Base-by-base conservation (phyloP, 164 flowering plant species). In the Chimonanthus salicifolius region DNA sequence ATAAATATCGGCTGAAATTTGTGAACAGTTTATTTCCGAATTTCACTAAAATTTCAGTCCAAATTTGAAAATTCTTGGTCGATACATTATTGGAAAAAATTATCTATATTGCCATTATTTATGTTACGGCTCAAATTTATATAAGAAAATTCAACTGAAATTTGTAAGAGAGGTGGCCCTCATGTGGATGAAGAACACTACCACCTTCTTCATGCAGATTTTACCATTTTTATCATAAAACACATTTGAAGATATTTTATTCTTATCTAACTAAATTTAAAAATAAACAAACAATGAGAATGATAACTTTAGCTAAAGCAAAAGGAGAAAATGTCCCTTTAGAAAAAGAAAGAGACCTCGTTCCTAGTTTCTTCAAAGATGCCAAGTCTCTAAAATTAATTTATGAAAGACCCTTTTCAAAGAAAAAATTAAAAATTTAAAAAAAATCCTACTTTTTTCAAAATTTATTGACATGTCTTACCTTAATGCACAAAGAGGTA, bases 141-240 rank as follows among this genome's bases (percentile, higher is more conserved):
- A 74, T 74, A 69, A 44, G 77, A 73, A 75, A 70, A 81, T 62
- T 75, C 71, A 75, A 66, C 75, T 60, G 69, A 49, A 49, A 74
- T 77, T 67, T 33, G 33, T 1, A 33, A 33, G 1, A 33, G 33
- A 33, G 33, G 2, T 33, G 43, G 73, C 51, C 60, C 3, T 71
- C 49, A 68, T 60, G 51, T 63, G 3, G n/a, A 70, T 66, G 69
- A 54, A 54, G 70, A 45, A 62, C 4, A 62, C 33, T 33, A 33
- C 33, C 33, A 33, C 33, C 2, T 4, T 50, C 13, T 50, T 3
- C 13, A 50, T 9, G 13, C 13, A 1, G 9, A 10, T 51, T 8
- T 10, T 8, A 8, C 9, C 13, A 54, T 11, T 9, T 54, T 10
- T 54, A 13, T 13, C 60, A 54, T 3, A 54, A 54, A 54, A 16